Base-by-base conservation (phyloP, 495 filamentous ascomycete genomes). In the Penicillium waksmanii region DNA sequence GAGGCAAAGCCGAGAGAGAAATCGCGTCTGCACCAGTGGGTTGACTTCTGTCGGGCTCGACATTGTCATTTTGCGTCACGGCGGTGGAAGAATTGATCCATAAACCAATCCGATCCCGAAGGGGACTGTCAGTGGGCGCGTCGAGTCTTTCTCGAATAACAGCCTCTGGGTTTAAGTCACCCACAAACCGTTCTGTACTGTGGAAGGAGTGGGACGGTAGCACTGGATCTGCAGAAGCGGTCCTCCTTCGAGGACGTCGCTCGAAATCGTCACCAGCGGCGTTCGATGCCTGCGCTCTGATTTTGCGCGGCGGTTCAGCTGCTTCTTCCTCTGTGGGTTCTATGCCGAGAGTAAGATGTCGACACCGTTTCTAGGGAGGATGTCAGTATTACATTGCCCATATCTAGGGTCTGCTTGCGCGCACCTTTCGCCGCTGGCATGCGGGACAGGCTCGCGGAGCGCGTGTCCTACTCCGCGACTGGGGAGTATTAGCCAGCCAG, bases 141-240 rank as follows among this genome's bases (percentile, higher is more conserved):
- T 73, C 60, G 11, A 75, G 50, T 25, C 65, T 70, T 42, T 76
- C 73, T 6, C 74, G 73, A 61, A 82, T 78, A 4, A 77, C 70
- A 27, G 79, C 71, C 63, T 82, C 79, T 8, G 80, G 80, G 54
- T 80, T 82, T 11, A 81, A 64, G 58, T 81, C 77, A 25, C 80
- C 80, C 25, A 82, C 70, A 49, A 82, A 82, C 27, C 77, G 68
- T 53, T 76, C 73, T 40, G 69, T 67, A 23, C 40, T 57, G 9
- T 68, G 58, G 33, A 58, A 57, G 3, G 65, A 53, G 15, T n/a
- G 12, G 12, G 12, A 38, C 11, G 54, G 51, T n/a, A 60, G 46
- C 2, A 42, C 48, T 44, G 56, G 58, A 27, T 47, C 51, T 42
- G 60, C 52, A 15, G 62, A 47, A 40, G 44, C 25, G 3, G 59